Evolutionary conservation across 106 monocot genomes (phyloP).

Genomic region (Dioscorea zingiberensis): DNA sequence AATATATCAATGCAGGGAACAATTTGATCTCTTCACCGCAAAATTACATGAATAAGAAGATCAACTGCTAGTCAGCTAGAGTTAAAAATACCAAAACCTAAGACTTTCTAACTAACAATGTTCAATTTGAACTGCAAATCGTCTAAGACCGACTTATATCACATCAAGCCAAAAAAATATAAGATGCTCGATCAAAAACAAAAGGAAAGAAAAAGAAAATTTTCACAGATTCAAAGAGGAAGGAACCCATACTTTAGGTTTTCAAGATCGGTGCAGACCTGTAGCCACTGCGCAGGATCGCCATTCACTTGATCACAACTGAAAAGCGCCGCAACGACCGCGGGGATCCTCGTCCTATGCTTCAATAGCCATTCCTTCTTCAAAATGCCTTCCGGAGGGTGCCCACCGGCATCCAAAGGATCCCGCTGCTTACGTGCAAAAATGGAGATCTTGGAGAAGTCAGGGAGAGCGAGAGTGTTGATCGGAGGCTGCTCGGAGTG

Average conservation of each 20-base stretch:
- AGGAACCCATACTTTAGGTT: slow-evolving; percentile 74
- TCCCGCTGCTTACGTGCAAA: slow-evolving; percentile 35
- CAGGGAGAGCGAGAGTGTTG: slow-evolving; percentile 81
- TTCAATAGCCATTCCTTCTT: slow-evolving; percentile 82
- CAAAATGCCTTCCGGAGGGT: slow-evolving; percentile 44
- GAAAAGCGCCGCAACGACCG: slow-evolving; percentile 65
- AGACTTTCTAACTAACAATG: no score
- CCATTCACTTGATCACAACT: slow-evolving; percentile 46
- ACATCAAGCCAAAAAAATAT: no score
- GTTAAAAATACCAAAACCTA: no score
- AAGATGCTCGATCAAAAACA: no score
- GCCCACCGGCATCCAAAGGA: slow-evolving; percentile 14
- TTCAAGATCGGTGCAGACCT: slow-evolving; percentile 96
- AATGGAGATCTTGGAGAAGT: slow-evolving; percentile 65
- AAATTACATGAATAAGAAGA: no score
- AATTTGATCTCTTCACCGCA: no score
- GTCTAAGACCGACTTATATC: no score
- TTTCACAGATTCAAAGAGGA: slow-evolving; percentile 9
- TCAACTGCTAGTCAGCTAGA: no score
- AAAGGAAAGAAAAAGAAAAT: no score
- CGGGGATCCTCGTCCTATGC: slow-evolving; percentile 73
- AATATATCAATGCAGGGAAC: no score
- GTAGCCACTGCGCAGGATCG: slow-evolving; percentile 82
- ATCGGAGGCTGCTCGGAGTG: slow-evolving; percentile 90
- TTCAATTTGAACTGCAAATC: no score